Evolutionary conservation across 352 stramenopile genomes (phyloP).

Genomic region (Pythium dissotocum): DNA sequence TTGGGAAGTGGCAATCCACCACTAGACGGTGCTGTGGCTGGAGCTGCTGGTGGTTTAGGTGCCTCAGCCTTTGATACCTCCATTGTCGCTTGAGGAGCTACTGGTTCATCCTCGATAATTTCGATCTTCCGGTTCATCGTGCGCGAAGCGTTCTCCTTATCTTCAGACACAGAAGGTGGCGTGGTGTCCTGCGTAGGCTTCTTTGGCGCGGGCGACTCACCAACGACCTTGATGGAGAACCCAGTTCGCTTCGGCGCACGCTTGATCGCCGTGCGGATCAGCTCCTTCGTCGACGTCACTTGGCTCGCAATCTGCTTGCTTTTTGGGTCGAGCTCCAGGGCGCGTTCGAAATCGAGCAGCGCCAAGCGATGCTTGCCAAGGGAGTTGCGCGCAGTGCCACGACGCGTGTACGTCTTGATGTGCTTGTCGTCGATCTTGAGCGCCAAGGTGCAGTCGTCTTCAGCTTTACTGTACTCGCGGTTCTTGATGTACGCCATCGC

Average conservation of each 20-base stretch:
- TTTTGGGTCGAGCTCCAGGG: slow-evolving; percentile 60
- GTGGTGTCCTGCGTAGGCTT: neutral
- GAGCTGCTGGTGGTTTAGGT: neutral
- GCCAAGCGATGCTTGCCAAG: slow-evolving; percentile 86
- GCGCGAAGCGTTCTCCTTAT: slow-evolving; percentile 18
- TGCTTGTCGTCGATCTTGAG: slow-evolving; percentile 80
- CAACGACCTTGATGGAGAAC: slow-evolving; percentile 53
- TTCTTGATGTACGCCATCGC: slow-evolving; percentile 91
- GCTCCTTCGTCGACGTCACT: slow-evolving; percentile 56
- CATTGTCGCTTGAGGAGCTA: neutral
- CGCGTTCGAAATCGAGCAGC: slow-evolving; percentile 78
- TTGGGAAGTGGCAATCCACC: slow-evolving; percentile 36
- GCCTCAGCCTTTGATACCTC: neutral
- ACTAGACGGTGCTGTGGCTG: neutral
- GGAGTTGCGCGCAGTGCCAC: slow-evolving; percentile 85
- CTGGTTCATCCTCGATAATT: slow-evolving; percentile 7
- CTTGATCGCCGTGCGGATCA: slow-evolving; percentile 69
- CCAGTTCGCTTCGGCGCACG: slow-evolving; percentile 49
- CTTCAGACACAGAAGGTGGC: slow-evolving; percentile 24
- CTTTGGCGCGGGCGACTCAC: slow-evolving; percentile 6
- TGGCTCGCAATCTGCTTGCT: slow-evolving; percentile 74
- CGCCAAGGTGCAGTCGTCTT: slow-evolving; percentile 88
- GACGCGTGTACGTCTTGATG: slow-evolving; percentile 82
- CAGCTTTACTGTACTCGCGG: slow-evolving; percentile 81
- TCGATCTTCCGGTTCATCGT: slow-evolving; percentile 10